These are phyloP conservation scores for Vaccinium corymbosum DNA, from an alignment of 148 eudicot genomes.

Conservation along the genomic window DNA sequence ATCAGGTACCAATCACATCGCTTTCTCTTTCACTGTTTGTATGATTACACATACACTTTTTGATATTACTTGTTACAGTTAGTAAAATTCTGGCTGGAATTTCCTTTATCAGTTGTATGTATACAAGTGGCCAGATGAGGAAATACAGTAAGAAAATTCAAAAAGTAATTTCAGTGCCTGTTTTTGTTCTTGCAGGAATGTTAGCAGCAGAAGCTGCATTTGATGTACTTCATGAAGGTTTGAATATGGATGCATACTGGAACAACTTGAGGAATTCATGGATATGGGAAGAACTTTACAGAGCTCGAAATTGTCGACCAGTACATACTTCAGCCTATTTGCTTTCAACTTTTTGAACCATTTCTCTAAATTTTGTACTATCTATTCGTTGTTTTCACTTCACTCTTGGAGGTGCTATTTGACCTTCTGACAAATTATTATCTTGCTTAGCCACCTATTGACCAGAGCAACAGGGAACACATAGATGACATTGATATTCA, in stretches of 20 bases:
- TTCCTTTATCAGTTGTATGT: neutral
- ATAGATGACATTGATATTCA: neutral
- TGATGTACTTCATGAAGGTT: conserved; percentile 54
- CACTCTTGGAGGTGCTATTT: neutral
- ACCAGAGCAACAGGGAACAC: neutral
- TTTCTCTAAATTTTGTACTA: neutral
- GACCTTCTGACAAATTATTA: neutral
- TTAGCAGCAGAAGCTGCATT: conserved; percentile 91
- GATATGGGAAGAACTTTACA: conserved; percentile 89
- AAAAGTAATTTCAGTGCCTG: neutral
- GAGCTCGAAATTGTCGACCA: conserved; percentile 82
- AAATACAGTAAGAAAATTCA: neutral
- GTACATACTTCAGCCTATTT: conserved; percentile 38
- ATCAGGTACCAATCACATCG: conserved; percentile 52
- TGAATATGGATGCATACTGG: conserved; percentile 70
- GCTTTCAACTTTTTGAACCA: neutral
- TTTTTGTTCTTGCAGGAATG: conserved; percentile 55
- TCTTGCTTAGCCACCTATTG: neutral
- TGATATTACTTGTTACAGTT: neutral
- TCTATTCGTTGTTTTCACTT: neutral
- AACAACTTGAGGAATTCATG: conserved; percentile 70
- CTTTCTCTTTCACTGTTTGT: conserved; percentile 1
- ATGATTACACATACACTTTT: neutral
- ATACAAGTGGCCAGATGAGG: neutral
- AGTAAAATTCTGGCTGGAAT: neutral